Evolutionary conservation across 106 monocot species (phyloP), one percentile per base, ranked within the genome.

Genomic region (Vanilla planifolia): DNA sequence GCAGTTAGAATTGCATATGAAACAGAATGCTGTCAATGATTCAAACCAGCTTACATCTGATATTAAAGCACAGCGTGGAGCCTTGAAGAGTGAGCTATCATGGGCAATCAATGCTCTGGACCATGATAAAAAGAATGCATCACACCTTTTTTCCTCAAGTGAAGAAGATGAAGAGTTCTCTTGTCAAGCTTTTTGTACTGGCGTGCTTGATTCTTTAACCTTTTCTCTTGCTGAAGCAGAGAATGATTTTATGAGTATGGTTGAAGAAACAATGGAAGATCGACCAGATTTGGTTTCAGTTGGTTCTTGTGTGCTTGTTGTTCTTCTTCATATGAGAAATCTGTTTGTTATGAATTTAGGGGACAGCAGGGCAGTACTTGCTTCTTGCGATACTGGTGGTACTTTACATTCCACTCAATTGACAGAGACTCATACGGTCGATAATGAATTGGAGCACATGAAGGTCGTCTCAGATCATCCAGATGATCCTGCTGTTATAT

Each of bases 311-410:
- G 84, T 85, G 1, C 76, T 93, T 6, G 63, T 65, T 1, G 83
- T 74, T 70, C 84, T 93, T 81, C 84, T 93, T 19, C 81, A 93
- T 66, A 84, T 84, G 32, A 55, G 25, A 32, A 72, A 81, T 43
- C 57, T 93, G 68, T 88, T 77, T 59, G 65, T 84, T 11, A 40
- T 93, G 20, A 93, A 85, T 62, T 43, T 93, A 33, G 92, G 92
- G 11, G 92, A 93, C 62, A 93, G 92, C 60, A 84, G 92, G 76
- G 92, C 84, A n/a, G 92, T 92, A 3, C 45, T 92, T 24, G 92
- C 84, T 21, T 69, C 84, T 11, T 26, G 32, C 32, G 37, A 60
- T 72, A 17, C 14, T 37, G 13, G 23, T 20, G 35, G 46, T 15
- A 44, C 41, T 7, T 24, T 87, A 43, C 45, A 64, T 60, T 81